Base-by-base conservation (phyloP, 768 basidiomycete genomes). In the Boletus rufocinnamomeus region DNA sequence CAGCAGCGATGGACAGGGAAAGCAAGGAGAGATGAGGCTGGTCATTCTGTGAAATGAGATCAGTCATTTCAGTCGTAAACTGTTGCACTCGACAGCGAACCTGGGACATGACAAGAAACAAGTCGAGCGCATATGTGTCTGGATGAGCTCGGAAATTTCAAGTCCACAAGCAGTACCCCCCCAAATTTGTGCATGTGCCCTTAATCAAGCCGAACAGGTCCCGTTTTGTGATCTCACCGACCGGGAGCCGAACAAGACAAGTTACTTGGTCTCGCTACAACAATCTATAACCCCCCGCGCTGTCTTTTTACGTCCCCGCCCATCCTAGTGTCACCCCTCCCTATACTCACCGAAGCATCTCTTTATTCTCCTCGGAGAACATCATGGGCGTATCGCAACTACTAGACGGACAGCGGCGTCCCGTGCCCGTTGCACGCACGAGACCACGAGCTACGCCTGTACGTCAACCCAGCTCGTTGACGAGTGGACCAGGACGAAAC, bases 1-100 rank as follows among this genome's bases (percentile, higher is more conserved):
- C 68, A 47, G 86, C 86, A 9, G 81, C 86, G 40, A 85, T 75
- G 59, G 89, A 89, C 54, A 91, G 74, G 7, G 88, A 89, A 43
- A 91, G 80, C 23, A 91, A 76, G 65, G 87, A 88, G 49, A 61
- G 61, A 48, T 59, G 59, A 23, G 56, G 32, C 25, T 61, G 58
- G 38, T 1, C 62, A 63, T 64, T 59, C 62, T 63, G 5, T 6
- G 13, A 35, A 48, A 46, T 25, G 40, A 41, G 21, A 37, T 56
- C 53, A 48, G 50, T n/a, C 10, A 3, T 2, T 25, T 19, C 1
- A 2, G 2, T 32, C 10, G 25, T 0, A 2, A 14, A 19, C 7
- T 19, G 1, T 17, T 5, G 38, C 10, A 11, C 37, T 51, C 44
- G 25, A 59, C 1, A 21, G 54, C 65, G 27, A 37, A 66, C 65